phyloP scores from a whole-genome alignment of 257 asterid species.

The Salvia rosmarinus region DNA sequence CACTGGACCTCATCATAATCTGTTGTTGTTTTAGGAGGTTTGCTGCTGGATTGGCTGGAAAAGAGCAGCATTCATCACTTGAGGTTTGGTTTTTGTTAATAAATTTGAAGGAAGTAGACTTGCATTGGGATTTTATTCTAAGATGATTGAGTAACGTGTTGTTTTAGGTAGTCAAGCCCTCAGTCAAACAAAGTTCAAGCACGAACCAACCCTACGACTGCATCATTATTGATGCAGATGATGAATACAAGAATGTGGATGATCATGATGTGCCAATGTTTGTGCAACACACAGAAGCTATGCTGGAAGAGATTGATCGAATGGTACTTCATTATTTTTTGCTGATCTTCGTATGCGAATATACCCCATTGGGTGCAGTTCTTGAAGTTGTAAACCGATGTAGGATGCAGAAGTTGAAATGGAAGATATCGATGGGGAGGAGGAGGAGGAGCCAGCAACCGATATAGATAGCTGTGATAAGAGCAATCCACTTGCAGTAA shows the following conservation, averaged over 20 bases:
- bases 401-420: slow-evolving; percentile 61
- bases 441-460: slow-evolving; percentile 40
- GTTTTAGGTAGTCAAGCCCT: slow-evolving; percentile 43
- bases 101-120: not conserved
- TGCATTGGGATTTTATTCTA: not conserved
- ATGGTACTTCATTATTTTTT: slow-evolving; percentile 54
- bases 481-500: slow-evolving; percentile 63
- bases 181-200: slow-evolving; percentile 31
- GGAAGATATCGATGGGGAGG: slow-evolving; percentile 49
- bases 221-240: slow-evolving; percentile 52
- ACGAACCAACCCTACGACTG: slow-evolving; percentile 43
- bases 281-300: slow-evolving; percentile 78
- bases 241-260: slow-evolving; percentile 31
- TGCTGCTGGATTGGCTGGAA: slow-evolving; percentile 62
- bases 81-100: slow-evolving; percentile 31
- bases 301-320: slow-evolving; percentile 76
- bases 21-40: slow-evolving; percentile 47
- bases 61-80: slow-evolving; percentile 42
- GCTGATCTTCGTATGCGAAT: not conserved
- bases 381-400: slow-evolving; percentile 5
- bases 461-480: slow-evolving; percentile 70
- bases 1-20: not conserved
- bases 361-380: not conserved
- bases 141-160: slow-evolving; percentile 14
- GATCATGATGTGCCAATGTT: slow-evolving; percentile 63